These are phyloP conservation scores for Coemansia sp. DNA, from an alignment of 192 early-diverging fungal species.

Conservation along the genomic window DNA sequence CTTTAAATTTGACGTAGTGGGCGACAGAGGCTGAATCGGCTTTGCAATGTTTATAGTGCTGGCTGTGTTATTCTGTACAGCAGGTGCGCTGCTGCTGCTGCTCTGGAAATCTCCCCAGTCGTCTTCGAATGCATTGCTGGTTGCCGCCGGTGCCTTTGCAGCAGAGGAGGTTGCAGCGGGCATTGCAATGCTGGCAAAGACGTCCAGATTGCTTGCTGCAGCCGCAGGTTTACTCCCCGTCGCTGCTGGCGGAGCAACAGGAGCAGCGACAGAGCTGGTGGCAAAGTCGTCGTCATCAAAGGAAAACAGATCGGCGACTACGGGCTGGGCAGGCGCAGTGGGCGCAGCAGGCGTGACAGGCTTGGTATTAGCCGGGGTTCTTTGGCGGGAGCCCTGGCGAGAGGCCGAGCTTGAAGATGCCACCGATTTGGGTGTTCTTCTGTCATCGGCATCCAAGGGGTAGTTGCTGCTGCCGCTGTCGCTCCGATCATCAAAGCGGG, in stretches of 20 bases:
- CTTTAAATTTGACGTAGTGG: too few relatives aligned
- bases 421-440: constrained; percentile 17
- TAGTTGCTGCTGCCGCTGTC: constrained; percentile 35
- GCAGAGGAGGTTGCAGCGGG: constrained; percentile 9
- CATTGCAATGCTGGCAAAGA: constrained; percentile 7
- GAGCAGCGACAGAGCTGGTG: neutral
- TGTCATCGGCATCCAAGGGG: constrained; percentile 17
- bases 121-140: constrained; percentile 49
- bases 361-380: constrained; percentile 14
- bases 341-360: constrained; percentile 7
- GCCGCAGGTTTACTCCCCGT: constrained; percentile 13
- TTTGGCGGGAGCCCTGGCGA: constrained; percentile 22
- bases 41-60: too few relatives aligned
- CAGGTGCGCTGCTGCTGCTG: constrained; percentile 2
- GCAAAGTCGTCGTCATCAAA: constrained; percentile 40
- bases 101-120: constrained; percentile 80
- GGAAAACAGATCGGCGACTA: constrained; percentile 41
- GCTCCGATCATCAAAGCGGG: constrained; percentile 23
- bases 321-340: too few relatives aligned
- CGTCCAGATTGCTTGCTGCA: neutral
- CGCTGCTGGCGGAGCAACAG: constrained; percentile 36
- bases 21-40: too few relatives aligned
- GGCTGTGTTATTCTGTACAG: too few relatives aligned
- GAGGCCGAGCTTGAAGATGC: constrained; percentile 6
- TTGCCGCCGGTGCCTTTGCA: constrained; percentile 18